These are phyloP conservation scores for Candida insectorum DNA, from an alignment of 805 yeast genomes.

Conservation along the genomic window DNA sequence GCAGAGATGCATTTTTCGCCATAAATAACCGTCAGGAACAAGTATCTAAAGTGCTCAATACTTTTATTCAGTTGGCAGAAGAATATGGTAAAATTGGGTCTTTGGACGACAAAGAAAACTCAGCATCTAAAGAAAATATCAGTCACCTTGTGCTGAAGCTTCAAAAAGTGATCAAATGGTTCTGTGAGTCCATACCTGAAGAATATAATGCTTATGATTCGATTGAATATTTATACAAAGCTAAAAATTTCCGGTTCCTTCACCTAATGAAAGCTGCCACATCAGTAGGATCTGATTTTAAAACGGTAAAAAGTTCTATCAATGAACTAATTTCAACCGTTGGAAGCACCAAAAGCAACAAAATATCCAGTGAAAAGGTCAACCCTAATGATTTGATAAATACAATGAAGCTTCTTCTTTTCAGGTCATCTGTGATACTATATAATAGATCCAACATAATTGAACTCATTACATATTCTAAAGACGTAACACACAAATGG, in stretches of 20 bases:
- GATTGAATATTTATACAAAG: conserved; percentile 48
- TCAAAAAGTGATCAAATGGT: conserved; percentile 59
- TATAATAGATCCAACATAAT: conserved; percentile 66
- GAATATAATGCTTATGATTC: conserved; percentile 46
- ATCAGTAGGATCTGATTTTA: conserved; percentile 56
- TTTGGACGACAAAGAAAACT: conserved; percentile 18
- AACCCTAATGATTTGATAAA: conserved; percentile 46
- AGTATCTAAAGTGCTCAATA: conserved; percentile 47
- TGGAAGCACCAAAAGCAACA: conserved; percentile 48
- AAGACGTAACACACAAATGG: conserved; percentile 27
- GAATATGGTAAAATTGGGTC: conserved; percentile 20
- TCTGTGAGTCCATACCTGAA: conserved; percentile 55
- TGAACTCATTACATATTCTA: conserved; percentile 46
- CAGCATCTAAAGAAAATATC: conserved; percentile 11
- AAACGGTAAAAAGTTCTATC: conserved; percentile 56
- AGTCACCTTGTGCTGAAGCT: conserved; percentile 28
- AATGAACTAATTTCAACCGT: conserved; percentile 60
- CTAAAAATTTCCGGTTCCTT: conserved; percentile 58
- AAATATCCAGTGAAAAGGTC: conserved; percentile 21
- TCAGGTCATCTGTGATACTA: conserved; percentile 56
- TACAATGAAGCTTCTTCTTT: conserved; percentile 55
- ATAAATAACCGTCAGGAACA: conserved; percentile 67
- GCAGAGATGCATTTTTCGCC: conserved; percentile 65
- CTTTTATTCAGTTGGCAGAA: conserved; percentile 50
- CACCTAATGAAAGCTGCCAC: conserved; percentile 54